phyloP scores from a whole-genome alignment of 345 rosid genomes.

The Eucalyptus viminalis region DNA sequence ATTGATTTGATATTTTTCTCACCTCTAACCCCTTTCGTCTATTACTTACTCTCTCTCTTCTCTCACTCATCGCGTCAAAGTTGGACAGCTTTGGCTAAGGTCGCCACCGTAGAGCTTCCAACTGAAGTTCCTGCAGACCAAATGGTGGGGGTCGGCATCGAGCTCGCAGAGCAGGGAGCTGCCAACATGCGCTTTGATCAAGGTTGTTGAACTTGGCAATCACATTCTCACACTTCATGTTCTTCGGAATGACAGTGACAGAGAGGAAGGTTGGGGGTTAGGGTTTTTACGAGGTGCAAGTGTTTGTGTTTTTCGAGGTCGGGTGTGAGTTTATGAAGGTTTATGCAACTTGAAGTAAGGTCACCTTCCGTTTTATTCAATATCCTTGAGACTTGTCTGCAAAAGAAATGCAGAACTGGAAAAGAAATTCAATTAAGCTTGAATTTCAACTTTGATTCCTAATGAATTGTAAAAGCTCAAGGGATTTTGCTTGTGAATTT shows the following conservation, averaged over 20 bases:
- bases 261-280: not conserved
- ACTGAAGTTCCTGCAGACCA: conserved; percentile 12
- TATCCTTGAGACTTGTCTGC: not conserved
- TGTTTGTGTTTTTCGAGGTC: not conserved
- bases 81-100: not conserved
- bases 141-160: conserved; percentile 79
- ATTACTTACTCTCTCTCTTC: not conserved
- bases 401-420: not conserved
- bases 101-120: conserved; percentile 2
- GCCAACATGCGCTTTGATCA: conserved; percentile 76
- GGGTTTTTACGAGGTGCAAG: not conserved
- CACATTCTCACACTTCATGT: conserved; percentile 75
- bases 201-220: conserved; percentile 75
- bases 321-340: conserved; percentile 51
- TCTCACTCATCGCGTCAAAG: not conserved
- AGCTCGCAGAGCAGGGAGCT: conserved; percentile 61
- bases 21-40: not conserved
- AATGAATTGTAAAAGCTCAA: not conserved
- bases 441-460: not conserved
- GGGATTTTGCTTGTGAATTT: not conserved
- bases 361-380: not conserved
- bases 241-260: conserved; percentile 31
- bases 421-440: not conserved
- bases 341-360: conserved; percentile 96
- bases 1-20: not conserved